Conservation (phyloP, 1,284 basidiomycete species). For the Apiotrichum gamsii region DNA sequence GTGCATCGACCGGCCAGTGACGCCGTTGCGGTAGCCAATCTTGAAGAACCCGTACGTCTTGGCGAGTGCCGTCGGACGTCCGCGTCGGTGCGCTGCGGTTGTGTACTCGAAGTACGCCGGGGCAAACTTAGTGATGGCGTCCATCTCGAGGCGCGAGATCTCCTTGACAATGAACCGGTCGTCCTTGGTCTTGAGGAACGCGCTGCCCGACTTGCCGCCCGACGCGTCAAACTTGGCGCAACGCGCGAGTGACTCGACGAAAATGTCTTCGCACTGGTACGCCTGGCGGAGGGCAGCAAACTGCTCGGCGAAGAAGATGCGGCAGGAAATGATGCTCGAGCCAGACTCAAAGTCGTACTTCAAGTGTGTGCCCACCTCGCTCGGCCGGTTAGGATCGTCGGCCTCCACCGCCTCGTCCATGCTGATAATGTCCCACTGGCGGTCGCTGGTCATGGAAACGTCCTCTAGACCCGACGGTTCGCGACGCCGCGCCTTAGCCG, state of each 20-base stretch:
- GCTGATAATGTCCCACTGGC: conserved; percentile 72
- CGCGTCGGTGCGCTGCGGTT: conserved; percentile 62
- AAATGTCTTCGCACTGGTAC: conserved; percentile 87
- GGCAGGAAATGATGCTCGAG: conserved; percentile 89
- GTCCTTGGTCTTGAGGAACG: conserved; percentile 92
- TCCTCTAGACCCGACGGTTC: conserved; percentile 14
- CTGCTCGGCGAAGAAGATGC: conserved; percentile 92
- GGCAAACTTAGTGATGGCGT: conserved; percentile 93
- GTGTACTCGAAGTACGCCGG: conserved; percentile 98
- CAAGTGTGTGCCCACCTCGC: conserved; percentile 38
- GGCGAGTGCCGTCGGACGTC: conserved; percentile 89
- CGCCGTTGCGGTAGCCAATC: conserved; percentile 81
- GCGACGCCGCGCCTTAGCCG: conserved; percentile 9
- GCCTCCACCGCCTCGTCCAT: conserved; percentile 42
- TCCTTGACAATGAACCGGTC: conserved; percentile 99
- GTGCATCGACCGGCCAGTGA: conserved; percentile 68
- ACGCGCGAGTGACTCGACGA: conserved; percentile 86
- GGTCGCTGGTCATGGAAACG: conserved; percentile 1
- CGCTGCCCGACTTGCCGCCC: conserved; percentile 94
- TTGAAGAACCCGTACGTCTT: conserved; percentile 99
- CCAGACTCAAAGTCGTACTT: conserved; percentile 74
- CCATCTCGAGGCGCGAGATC: conserved; percentile 82
- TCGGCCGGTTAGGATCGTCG: conserved; percentile 29
- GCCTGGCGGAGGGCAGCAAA: conserved; percentile 89
- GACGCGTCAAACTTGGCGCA: conserved; percentile 95